Base-by-base conservation (phyloP, 345 rosid genomes). In the Gynandropsis gynandra region DNA sequence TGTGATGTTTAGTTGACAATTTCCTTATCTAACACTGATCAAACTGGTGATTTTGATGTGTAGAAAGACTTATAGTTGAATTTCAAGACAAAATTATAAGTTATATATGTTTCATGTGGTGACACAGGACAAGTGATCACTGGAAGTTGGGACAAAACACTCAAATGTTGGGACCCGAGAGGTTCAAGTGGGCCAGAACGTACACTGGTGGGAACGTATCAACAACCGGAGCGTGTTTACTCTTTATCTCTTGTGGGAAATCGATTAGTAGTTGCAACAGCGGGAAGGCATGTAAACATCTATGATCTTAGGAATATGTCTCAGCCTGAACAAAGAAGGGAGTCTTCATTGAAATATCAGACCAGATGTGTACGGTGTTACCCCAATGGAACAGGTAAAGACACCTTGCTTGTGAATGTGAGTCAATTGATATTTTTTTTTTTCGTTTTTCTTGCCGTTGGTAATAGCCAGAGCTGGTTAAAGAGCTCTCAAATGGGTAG, bases 151-250 rank as follows among this genome's bases (percentile, higher is more conserved):
- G 98, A 90, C 63, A 90, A 75, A 70, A 87, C 92, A 12, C 44
- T 90, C 42, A 90, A 87, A 67, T 87, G 89, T 52, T 90, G 98
- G 96, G 98, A 90, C 71, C 98, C 96, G 34, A 79, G 98, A 72
- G 96, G 93, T 48, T 83, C 95, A 50, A 87, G 89, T 73, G 98
- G 96, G 19, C 80, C 76, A 55, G 92, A 90, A 21, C 78, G 75
- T 10, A 80, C 92, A 50, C 83, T 84, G 47, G 84, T 90, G 7
- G 98, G 95, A 49, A 77, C 92, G 39, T 90, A 87, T 61, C 71
- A 62, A 36, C 96, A 90, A 62, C 96, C 95, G 36, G 96, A 90
- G 70, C 95, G 98, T 60, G 96, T 90, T 46, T 82, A 90, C 75
- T 90, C 98, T 5, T 57, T 87, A 27, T 90, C 96, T 52, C 87